phyloP scores from a whole-genome alignment of 169 alveolate genomes.

The Babesia ovis region DNA sequence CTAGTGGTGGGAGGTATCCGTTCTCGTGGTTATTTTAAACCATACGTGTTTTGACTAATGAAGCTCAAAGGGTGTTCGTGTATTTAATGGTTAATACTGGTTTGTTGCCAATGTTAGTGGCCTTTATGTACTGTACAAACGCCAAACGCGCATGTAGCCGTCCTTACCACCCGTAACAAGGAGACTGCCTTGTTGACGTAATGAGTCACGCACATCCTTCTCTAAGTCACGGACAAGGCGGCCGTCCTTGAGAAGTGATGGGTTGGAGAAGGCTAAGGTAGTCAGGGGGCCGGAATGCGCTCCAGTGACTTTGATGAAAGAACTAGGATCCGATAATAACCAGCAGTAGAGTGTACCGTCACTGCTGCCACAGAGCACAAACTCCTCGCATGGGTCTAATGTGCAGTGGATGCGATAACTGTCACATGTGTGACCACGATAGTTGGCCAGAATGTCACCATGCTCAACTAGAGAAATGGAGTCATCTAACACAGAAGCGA shows the following conservation, averaged over 20 bases:
- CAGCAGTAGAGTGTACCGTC: constrained; percentile 68
- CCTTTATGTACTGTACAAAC: constrained; percentile 7
- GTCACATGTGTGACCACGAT: constrained; percentile 68
- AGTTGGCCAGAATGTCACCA: constrained; percentile 60
- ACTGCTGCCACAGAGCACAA: constrained; percentile 68
- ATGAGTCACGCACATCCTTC: constrained; percentile 47
- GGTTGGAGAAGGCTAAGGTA: constrained; percentile 58
- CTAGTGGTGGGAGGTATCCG: constrained; percentile 55
- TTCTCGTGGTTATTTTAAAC: constrained; percentile 57
- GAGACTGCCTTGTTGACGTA: constrained; percentile 23
- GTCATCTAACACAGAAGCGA: constrained; percentile 60
- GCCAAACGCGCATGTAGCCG: constrained; percentile 58
- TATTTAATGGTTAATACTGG: background rate
- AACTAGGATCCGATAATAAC: constrained; percentile 25
- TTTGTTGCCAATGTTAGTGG: background rate
- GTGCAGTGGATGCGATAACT: constrained; percentile 59
- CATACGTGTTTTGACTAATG: background rate
- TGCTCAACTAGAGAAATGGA: constrained; percentile 61
- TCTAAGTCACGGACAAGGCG: constrained; percentile 57
- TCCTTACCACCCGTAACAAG: constrained; percentile 65
- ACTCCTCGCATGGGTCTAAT: constrained; percentile 63
- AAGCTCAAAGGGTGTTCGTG: no score
- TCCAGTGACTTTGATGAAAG: constrained; percentile 17
- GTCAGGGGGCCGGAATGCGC: constrained; percentile 66
- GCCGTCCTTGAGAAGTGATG: constrained; percentile 56